Evolutionary conservation across 1,284 basidiomycete species (phyloP).

Genomic region (Boletus smithii): DNA sequence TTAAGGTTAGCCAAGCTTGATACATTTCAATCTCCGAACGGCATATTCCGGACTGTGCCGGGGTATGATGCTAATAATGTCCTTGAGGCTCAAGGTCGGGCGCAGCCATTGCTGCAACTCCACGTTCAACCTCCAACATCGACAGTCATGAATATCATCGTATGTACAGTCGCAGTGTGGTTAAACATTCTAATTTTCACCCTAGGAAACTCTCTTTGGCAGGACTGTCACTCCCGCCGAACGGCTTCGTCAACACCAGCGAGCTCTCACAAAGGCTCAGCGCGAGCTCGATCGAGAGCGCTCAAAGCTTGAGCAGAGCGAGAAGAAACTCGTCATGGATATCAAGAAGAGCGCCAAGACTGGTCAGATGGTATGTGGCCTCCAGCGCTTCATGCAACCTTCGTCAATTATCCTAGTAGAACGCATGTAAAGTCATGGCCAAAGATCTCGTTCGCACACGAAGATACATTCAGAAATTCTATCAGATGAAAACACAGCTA

Average conservation of each 20-base stretch:
- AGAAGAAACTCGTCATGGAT: constrained; percentile 90
- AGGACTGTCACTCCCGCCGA: constrained; percentile 94
- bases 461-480: constrained; percentile 96
- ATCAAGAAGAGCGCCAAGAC: constrained; percentile 96
- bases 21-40: constrained; percentile 21
- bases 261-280: constrained; percentile 93
- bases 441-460: constrained; percentile 97
- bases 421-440: constrained; percentile 98
- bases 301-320: constrained; percentile 90
- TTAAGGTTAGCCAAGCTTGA: constrained; percentile 25
- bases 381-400: constrained; percentile 3
- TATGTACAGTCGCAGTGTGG: constrained; percentile 35
- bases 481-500: constrained; percentile 97
- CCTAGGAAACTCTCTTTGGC: constrained; percentile 90
- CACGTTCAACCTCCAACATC: constrained; percentile 9
- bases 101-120: constrained; percentile 20
- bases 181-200: constrained; percentile 10
- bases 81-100: not conserved
- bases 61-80: not conserved
- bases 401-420: constrained; percentile 48
- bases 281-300: constrained; percentile 96
- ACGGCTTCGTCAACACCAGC: constrained; percentile 93
- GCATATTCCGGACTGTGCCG: constrained; percentile 12
- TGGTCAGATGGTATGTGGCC: constrained; percentile 82
- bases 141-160: constrained; percentile 69